Evolutionary conservation across 371 early-diverging fungal genomes (phyloP).

Genomic region (Mucor irregularis): DNA sequence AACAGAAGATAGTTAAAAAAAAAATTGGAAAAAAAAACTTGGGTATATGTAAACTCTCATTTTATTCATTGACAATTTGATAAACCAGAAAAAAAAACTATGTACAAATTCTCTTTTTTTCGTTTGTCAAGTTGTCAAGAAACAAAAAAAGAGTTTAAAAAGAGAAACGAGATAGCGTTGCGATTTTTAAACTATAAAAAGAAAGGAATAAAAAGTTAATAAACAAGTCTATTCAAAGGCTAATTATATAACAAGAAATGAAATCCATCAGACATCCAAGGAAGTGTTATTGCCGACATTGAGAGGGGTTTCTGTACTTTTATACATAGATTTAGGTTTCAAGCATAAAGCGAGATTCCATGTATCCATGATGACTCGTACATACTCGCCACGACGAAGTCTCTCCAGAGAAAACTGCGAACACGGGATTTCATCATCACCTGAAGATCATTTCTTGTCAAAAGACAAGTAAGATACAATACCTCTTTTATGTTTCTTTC

Average conservation of each 20-base stretch:
- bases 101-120: too few species aligned
- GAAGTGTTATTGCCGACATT: conserved; percentile 36
- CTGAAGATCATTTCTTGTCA: conserved; percentile 6
- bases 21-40: conserved; percentile 3
- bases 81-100: neutral
- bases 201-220: conserved; percentile 1
- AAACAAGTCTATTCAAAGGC: neutral
- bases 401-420: conserved; percentile 41
- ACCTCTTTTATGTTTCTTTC: neutral
- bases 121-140: neutral
- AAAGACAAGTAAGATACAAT: neutral
- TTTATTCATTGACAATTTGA: neutral
- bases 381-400: conserved; percentile 27
- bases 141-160: neutral
- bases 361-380: neutral
- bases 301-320: conserved; percentile 31
- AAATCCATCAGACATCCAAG: conserved; percentile 38
- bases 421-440: conserved; percentile 44
- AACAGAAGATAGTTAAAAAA: conserved; percentile 2
- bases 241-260: neutral
- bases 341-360: too few species aligned
- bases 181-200: conserved; percentile 8
- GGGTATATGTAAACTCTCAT: neutral
- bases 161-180: neutral
- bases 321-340: too few species aligned